phyloP scores from a whole-genome alignment of 345 rosid species.

The Hypericum androsaemum region DNA sequence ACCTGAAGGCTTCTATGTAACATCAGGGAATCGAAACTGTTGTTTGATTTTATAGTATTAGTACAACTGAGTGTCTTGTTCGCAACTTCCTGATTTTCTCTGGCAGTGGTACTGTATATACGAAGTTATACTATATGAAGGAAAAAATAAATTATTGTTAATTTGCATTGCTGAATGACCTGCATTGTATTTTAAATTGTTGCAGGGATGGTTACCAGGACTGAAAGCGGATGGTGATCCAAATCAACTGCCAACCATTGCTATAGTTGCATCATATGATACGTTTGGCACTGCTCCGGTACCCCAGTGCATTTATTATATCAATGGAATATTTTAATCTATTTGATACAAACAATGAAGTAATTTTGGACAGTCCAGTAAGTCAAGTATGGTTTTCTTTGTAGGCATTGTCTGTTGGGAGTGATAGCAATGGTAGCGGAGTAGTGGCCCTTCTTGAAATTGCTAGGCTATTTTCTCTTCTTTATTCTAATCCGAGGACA shows the following conservation, averaged over 20 bases:
- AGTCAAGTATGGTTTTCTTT: slow-evolving; percentile 15
- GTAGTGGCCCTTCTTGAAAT: slow-evolving; percentile 88
- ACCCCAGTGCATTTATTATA: slow-evolving; percentile 23
- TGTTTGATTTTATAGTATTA: neutral
- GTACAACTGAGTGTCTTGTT: neutral
- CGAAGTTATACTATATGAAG: no score
- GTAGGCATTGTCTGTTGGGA: slow-evolving; percentile 91
- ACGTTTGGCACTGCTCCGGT: slow-evolving; percentile 97
- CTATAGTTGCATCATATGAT: slow-evolving; percentile 92
- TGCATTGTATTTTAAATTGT: slow-evolving; percentile 16
- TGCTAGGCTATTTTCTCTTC: slow-evolving; percentile 86
- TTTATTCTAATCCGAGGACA: slow-evolving; percentile 88
- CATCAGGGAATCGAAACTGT: neutral
- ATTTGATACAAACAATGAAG: neutral
- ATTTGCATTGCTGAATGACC: slow-evolving; percentile 12
- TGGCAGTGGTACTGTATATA: no score
- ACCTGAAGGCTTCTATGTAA: no score
- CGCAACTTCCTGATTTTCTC: no score
- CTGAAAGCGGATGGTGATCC: slow-evolving; percentile 78
- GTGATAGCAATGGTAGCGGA: slow-evolving; percentile 97
- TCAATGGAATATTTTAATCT: neutral
- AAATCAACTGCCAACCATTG: slow-evolving; percentile 87
- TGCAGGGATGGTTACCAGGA: slow-evolving; percentile 96
- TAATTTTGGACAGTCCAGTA: slow-evolving; percentile 1
- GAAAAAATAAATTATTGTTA: neutral